A percentile compares a stretch with the other conserved stretches of the same genome.
Conservation (phyloP, 129 eudicot species). For the Dittrichia graveolens region DNA sequence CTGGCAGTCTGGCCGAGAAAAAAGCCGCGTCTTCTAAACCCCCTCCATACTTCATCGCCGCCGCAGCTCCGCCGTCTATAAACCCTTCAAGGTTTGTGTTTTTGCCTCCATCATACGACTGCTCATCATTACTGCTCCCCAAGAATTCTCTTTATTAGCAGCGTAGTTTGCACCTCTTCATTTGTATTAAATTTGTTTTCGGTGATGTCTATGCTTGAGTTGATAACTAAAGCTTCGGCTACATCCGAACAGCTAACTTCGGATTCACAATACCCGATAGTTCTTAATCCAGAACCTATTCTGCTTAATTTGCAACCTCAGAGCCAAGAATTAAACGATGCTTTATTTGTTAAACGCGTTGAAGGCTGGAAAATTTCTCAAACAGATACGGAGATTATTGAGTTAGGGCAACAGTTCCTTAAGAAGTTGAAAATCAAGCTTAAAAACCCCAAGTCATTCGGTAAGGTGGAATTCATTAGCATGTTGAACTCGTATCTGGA, state of each 20-base stretch:
- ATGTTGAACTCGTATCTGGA: conserved; percentile 41
- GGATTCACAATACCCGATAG: conserved; percentile 49
- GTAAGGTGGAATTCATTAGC: conserved; percentile 35
- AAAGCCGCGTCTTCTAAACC: background rate
- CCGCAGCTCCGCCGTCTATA: conserved; percentile 21
- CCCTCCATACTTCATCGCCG: background rate
- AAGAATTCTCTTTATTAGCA: background rate
- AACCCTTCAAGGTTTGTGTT: conserved; percentile 4
- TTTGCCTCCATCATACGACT: background rate
- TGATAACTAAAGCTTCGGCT: conserved; percentile 57
- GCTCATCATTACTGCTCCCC: background rate
- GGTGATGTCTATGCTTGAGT: conserved; percentile 65
- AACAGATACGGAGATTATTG: conserved; percentile 42
- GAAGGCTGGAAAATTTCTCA: conserved; percentile 55
- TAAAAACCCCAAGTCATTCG: conserved; percentile 42
- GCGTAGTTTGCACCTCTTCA: background rate
- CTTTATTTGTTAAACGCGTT: conserved; percentile 38
- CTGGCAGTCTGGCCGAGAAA: background rate
- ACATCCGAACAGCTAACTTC: conserved; percentile 14
- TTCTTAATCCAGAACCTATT: conserved; percentile 55
- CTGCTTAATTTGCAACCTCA: conserved; percentile 46
- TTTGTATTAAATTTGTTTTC: background rate
- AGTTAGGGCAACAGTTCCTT: conserved; percentile 38
- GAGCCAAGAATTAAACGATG: conserved; percentile 18
- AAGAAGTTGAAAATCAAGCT: conserved; percentile 47